Base-by-base conservation (phyloP, 495 filamentous ascomycete species). In the Aspergillus leporis region DNA sequence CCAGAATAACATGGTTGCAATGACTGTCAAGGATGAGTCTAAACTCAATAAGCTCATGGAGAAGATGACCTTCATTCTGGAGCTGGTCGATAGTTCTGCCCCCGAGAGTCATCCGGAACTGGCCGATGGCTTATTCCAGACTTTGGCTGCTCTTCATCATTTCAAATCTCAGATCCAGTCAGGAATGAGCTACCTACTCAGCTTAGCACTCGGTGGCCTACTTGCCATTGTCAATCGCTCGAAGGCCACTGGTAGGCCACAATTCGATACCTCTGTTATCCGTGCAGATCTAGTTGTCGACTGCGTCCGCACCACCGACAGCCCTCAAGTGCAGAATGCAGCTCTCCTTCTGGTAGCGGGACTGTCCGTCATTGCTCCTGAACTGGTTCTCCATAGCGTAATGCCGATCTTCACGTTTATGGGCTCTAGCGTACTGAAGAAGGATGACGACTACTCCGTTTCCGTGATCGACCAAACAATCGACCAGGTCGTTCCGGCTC, bases 321-420 rank as follows among this genome's bases (percentile, higher is more conserved):
- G 86, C 71, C 91, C 92, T 0, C 90, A 94, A 49, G 91, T 97
- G 12, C 95, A 96, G 70, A 97, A 96, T 62, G 82, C 86, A 8
- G 93, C 93, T 12, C 80, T 99, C 9, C 84, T 97, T n/a, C 81
- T 99, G 16, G 86, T 98, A 16, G 89, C 92, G 2, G 85, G 82
- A 22, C 73, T 98, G 48, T 93, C 94, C 31, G 85, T 85, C 40
- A 89, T 91, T 63, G 88, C 89, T 0, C 94, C 94, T 1, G 91
- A 97, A 65, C 73, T 92, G 22, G 90, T 98, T 10, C 81, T 98
- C 52, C 93, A 98, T 68, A 96, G 90, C 59, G 90, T 98, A 52
- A 98, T 98, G 94, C 95, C 95, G 6, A 93, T 98, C 36, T 98
- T 98, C 74, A 97, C 94, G 0, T 97, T 97, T 72, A 96, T 97